Base-by-base conservation (phyloP, 768 basidiomycete genomes). In the Lentinus tigrinus region DNA sequence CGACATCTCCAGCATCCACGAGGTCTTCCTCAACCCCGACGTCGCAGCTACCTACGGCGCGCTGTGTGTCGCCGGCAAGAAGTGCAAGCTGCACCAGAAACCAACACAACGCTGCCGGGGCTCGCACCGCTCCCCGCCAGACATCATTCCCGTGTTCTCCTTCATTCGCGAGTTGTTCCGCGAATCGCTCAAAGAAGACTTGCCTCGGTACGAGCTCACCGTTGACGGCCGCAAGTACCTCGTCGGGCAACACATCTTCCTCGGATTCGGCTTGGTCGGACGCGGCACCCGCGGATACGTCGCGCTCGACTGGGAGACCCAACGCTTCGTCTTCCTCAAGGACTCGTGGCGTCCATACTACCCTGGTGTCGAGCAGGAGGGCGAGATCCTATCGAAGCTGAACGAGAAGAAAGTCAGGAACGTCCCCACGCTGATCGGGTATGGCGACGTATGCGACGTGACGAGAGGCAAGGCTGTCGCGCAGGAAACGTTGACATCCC, bases 251-350 rank as follows among this genome's bases (percentile, higher is more conserved):
- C 3, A 39, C 3, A 39, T 3, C 3, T 21, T 8, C 17, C 2
- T 8, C 6, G 42, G 42, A 3, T 5, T 17, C 2, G 39, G 40
- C 11, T 7, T 47, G 11, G 42, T 57, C 24, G 52, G 57, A 4
- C 52, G 52, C 11, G 57, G 46, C 4, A 58, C 57, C 17, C 51
- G 57, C 6, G 46, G 62, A 4, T 63, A 57, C 46, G 21, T 63
- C 26, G 62, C 62, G 0, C 43, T 49, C 55, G 62, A 63, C 23
- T 39, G 52, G 47, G 8, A 37, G 14, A 38, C 36, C 9, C 47
- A 56, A 10, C 38, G 42, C 1, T 40, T 63, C n/a, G 58, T 57
- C 0, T 57, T 60, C 52, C 10, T 60, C 14, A 63, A 60, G 55
- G 62, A 63, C 47, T 42, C 46, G 9, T 63, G 62, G 62, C 46